A percentile compares a stretch with the other conserved stretches of the same genome.
These are phyloP conservation scores for Brassica carinata DNA, from an alignment of 345 rosid species.

Conservation along the genomic window DNA sequence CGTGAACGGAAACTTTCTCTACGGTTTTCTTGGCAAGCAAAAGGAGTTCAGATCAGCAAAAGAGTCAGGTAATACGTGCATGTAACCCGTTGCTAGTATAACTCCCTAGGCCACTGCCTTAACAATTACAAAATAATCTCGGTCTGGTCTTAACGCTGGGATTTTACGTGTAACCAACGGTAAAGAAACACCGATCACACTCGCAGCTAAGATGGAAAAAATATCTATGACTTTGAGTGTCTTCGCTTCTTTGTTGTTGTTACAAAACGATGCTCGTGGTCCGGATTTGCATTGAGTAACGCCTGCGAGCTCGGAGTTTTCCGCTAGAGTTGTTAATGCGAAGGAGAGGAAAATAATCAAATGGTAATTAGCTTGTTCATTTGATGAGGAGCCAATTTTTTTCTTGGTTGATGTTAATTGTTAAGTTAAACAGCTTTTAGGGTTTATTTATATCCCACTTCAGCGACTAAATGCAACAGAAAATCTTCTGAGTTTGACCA, in stretches of 20 bases:
- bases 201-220: conserved; percentile 36
- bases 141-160: conserved; percentile 36
- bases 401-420: background rate
- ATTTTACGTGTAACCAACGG: conserved; percentile 30
- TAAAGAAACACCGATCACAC: conserved; percentile 45
- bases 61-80: conserved; percentile 55
- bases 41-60: conserved; percentile 27
- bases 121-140: background rate
- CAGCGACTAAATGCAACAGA: conserved; percentile 6
- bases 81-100: conserved; percentile 50
- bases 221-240: conserved; percentile 44
- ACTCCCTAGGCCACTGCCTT: conserved; percentile 36
- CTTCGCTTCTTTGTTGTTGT: conserved; percentile 27
- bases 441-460: conserved; percentile 27
- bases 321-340: conserved; percentile 6
- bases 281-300: conserved; percentile 16
- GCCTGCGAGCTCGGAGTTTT: background rate
- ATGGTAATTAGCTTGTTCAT: conserved; percentile 8
- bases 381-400: conserved; percentile 7
- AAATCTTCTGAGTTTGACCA: background rate
- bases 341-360: conserved; percentile 14
- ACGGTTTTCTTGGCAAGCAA: conserved; percentile 47
- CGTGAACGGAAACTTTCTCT: conserved; percentile 51
- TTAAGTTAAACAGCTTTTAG: background rate
- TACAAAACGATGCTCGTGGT: conserved; percentile 20